These are phyloP conservation scores for Lichtheimia ramosa DNA, from an alignment of 371 early-diverging fungal genomes.

Conservation along the genomic window DNA sequence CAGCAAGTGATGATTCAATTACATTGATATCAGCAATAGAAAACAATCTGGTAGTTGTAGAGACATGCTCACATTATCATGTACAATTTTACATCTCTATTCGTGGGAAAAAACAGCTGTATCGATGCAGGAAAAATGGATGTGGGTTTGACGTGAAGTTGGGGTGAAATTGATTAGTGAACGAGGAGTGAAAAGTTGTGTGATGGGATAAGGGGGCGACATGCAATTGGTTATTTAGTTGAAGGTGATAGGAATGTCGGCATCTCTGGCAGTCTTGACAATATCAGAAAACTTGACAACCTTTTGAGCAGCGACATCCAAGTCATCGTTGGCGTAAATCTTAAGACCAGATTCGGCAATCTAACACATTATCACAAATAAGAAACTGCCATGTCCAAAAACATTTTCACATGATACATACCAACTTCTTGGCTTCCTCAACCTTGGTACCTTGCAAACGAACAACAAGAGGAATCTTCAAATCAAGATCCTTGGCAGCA, in stretches of 20 bases:
- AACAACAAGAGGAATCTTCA: conserved; percentile 93
- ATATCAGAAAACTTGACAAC: conserved; percentile 91
- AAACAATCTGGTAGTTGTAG: too few species aligned
- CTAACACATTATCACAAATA: conserved; percentile 11
- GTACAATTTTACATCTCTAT: too few species aligned
- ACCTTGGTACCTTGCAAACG: conserved; percentile 89
- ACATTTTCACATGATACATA: conserved; percentile 11
- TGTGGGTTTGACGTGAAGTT: too few species aligned
- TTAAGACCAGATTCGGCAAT: conserved; percentile 89
- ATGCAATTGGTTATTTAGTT: conserved; percentile 22
- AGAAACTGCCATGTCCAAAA: too few species aligned
- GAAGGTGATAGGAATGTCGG: conserved; percentile 67
- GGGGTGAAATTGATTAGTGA: too few species aligned
- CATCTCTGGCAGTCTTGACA: conserved; percentile 71
- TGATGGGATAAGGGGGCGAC: neutral
- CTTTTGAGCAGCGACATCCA: conserved; percentile 94
- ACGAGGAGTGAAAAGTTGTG: too few species aligned
- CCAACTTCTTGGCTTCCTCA: conserved; percentile 48
- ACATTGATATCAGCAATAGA: too few species aligned
- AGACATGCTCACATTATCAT: too few species aligned
- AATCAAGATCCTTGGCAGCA: conserved; percentile 87
- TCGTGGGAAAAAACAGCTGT: too few species aligned
- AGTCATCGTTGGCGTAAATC: conserved; percentile 91
- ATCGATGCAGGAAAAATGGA: too few species aligned
- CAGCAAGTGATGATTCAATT: too few species aligned